Evolutionary conservation across 192 early-diverging fungal genomes (phyloP).

Genomic region (Mycoemilia scoparia): DNA sequence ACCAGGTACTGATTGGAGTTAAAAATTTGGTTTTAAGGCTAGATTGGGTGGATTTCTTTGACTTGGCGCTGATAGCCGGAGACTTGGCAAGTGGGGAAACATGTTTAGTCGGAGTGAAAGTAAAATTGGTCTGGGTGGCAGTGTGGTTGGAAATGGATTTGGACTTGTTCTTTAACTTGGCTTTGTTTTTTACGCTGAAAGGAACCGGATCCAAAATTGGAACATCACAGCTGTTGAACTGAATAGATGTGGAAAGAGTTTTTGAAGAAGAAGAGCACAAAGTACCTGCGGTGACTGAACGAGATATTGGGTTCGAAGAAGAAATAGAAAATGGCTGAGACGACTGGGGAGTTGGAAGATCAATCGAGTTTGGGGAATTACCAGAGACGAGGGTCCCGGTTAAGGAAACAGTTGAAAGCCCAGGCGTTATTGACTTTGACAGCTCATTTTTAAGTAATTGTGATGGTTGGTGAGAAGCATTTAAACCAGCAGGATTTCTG

Average conservation of each 20-base stretch:
- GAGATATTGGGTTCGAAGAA: too few species aligned
- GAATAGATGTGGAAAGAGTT: too few species aligned
- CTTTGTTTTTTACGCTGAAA: too few species aligned
- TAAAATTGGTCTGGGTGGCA: not conserved
- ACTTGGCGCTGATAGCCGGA: constrained; percentile 5
- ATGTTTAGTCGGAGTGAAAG: not conserved
- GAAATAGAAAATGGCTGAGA: too few species aligned
- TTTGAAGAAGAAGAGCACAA: too few species aligned
- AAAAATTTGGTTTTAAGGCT: constrained; percentile 21
- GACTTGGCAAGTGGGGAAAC: not conserved
- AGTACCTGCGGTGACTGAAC: too few species aligned
- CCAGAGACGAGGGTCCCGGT: not conserved
- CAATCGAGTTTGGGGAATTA: too few species aligned
- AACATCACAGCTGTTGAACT: too few species aligned
- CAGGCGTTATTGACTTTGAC: constrained; percentile 6
- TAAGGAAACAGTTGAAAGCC: constrained; percentile 6
- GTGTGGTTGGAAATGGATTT: not conserved
- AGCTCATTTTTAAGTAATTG: not conserved
- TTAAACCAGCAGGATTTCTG: constrained; percentile 24
- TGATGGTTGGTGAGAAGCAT: constrained; percentile 12
- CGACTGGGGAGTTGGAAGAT: too few species aligned
- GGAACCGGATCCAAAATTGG: too few species aligned
- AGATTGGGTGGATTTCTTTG: too few species aligned
- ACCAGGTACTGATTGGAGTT: constrained; percentile 25
- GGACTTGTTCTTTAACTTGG: constrained; percentile 1